Base-by-base conservation (phyloP, 2,329 filamentous ascomycete genomes). In the Tolypocladium album region DNA sequence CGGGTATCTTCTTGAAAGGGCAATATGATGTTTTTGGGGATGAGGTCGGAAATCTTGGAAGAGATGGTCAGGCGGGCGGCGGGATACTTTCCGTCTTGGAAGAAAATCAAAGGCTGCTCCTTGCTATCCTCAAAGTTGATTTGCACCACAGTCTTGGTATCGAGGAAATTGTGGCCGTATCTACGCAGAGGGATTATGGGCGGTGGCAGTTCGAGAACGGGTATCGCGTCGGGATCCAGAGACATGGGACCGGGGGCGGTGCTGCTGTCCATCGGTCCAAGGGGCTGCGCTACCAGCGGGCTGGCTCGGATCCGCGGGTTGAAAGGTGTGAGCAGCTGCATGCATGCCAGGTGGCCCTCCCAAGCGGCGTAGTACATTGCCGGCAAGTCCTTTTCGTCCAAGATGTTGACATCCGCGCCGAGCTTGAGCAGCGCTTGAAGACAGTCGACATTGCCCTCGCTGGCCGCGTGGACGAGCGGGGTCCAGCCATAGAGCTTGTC, bases 401-500 rank as follows among this genome's bases (percentile, higher is more conserved):
- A 76, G 59, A 92, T 89, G 64, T 87, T 87, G 1, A 88, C 83
- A 67, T 95, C 85, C 4, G 88, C 92, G 9, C 89, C 88, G 63
- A 89, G 85, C 58, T 91, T 85, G 13, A 99, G 79, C 4, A 99
- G 80, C 1, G 87, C 89, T 65, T 91, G 84, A 52, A 99, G 79
- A 69, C 92, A 97, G 34, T 89, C 86, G 1, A 97, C 88, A 70
- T 96, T 95, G 27, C 94, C 94, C 76, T 99, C 94, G 70, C 92
- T 96, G 12, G 94, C 94, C 2, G 94, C 93, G 71, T 99, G 93
- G 60, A 99, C 94, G 6, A 99, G 79, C 0, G 94, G 92, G 2
- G 94, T 97, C 94, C 94, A 99, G 62, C 93, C 91, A 67, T 97
- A 97, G 20, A 99, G 81, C 74, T 96, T 97, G 74, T 99, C 94